phyloP scores from a whole-genome alignment of 2,329 filamentous ascomycete genomes.

The Pestalotiopsis sp. region DNA sequence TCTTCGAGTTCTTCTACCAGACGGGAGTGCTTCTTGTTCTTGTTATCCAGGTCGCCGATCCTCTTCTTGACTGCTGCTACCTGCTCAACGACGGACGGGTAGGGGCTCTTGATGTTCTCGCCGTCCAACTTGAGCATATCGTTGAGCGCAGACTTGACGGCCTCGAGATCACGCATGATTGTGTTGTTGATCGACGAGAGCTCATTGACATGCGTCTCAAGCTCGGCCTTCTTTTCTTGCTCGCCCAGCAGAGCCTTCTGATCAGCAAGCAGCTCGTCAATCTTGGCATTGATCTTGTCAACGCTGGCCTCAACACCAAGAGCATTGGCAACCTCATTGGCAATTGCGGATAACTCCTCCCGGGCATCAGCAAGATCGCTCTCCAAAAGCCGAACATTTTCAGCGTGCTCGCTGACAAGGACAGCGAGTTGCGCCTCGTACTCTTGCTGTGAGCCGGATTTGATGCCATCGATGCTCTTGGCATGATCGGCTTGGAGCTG shows the following conservation, averaged over 20 bases:
- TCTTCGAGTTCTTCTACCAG: constrained; percentile 96
- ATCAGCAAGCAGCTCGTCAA: constrained; percentile 58
- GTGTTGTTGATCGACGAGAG: constrained; percentile 61
- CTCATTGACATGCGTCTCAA: constrained; percentile 59
- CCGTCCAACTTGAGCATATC: constrained; percentile 57
- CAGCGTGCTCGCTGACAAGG: constrained; percentile 64
- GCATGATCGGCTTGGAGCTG: constrained; percentile 53
- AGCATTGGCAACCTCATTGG: constrained; percentile 64
- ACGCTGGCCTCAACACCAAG: constrained; percentile 66
- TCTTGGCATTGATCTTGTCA: constrained; percentile 68
- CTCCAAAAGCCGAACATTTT: constrained; percentile 59
- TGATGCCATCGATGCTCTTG: constrained; percentile 53
- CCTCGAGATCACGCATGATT: constrained; percentile 64
- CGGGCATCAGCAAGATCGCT: constrained; percentile 67
- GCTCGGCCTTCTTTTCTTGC: constrained; percentile 59
- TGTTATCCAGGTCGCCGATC: constrained; percentile 62
- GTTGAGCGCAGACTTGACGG: constrained; percentile 57
- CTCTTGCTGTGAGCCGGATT: constrained; percentile 52
- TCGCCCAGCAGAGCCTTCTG: constrained; percentile 63
- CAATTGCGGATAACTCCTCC: constrained; percentile 66
- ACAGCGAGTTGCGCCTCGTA: constrained; percentile 61
- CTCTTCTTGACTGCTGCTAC: constrained; percentile 67
- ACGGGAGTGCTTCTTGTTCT: constrained; percentile 88
- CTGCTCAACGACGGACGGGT: constrained; percentile 56
- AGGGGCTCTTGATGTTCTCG: constrained; percentile 44